Evolutionary conservation across 352 stramenopile species (phyloP), one percentile per base, ranked within the genome.

Genomic region (Pythium phragmitis): DNA sequence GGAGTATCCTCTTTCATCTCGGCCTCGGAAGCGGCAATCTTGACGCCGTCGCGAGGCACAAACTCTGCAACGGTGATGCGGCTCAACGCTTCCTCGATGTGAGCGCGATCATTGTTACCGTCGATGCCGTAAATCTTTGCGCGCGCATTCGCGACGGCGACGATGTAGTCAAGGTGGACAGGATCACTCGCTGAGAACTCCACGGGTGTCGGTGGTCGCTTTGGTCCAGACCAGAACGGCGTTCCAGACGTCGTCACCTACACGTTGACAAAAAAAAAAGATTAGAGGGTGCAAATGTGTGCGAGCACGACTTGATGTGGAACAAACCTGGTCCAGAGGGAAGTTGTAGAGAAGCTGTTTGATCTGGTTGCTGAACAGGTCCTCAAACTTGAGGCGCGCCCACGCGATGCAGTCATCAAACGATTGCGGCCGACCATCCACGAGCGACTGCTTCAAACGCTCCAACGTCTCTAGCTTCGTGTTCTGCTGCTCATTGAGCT

Each of bases 301-400:
- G 7, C 34, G 34, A 39, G 34, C 1, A 11, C 11, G 34, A 39
- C 45, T 12, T 12, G 8, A 5, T 30, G 9, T 16, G 2, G 16
- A 36, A 49, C 65, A 34, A 28, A 88, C 77, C 75, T 99, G 92
- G 72, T 99, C 94, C 39, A 96, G 61, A 8, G 98, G 98, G 68
- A 99, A 99, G 76, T 99, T 99, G 82, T 99, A 87, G 23, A 99
- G 74, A 49, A 99, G 84, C 68, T 98, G 91, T 64, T 96, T 96
- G 65, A 99, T 98, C 67, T 98, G 92, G 76, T 99, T 99, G 76
- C 92, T 91, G 79, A 99, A 99, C 6, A 99, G 75, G 19, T 97
- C 85, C 71, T 99, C 96, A 75, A 99, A 99, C 69, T 98, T 97
- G 42, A 98, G 79, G 1, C 97, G 86, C 51, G 97, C 96, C 97